phyloP scores from a whole-genome alignment of 345 rosid species.

The Physaria fendleri region DNA sequence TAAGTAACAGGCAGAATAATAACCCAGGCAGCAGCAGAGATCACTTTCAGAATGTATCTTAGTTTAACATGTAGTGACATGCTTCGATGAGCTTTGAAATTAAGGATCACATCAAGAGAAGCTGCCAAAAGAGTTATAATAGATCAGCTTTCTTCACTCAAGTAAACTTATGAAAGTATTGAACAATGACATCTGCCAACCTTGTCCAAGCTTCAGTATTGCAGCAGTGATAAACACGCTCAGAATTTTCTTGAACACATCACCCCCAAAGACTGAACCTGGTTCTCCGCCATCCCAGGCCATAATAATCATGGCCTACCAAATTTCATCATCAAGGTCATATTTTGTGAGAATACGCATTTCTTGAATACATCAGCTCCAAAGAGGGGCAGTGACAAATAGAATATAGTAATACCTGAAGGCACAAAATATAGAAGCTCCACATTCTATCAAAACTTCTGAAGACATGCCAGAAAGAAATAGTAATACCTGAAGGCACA shows the following conservation, averaged over 20 bases:
- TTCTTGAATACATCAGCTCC: not conserved
- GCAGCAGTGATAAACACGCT: slow-evolving; percentile 97
- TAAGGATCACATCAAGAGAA: slow-evolving; percentile 84
- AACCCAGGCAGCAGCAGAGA: slow-evolving; percentile 97
- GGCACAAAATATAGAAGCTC: slow-evolving; percentile 83
- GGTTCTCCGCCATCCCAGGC: slow-evolving; percentile 87
- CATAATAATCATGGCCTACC: slow-evolving; percentile 88
- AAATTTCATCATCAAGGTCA: slow-evolving; percentile 23
- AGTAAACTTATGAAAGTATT: not conserved
- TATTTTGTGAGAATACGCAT: slow-evolving; percentile 11
- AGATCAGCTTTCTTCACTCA: not conserved
- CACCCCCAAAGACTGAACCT: slow-evolving; percentile 43
- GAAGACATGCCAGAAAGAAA: slow-evolving; percentile 87
- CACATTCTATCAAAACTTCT: slow-evolving; percentile 99
- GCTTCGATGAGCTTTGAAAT: slow-evolving; percentile 77
- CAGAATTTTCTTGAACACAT: slow-evolving; percentile 75
- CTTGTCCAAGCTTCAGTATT: slow-evolving; percentile 94
- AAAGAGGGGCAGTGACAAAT: not conserved
- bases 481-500: slow-evolving; percentile 69
- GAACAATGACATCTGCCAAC: slow-evolving; percentile 34
- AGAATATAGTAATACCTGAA: slow-evolving; percentile 52
- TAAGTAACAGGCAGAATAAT: slow-evolving; percentile 86
- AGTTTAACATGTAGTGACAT: slow-evolving; percentile 93
- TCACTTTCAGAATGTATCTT: slow-evolving; percentile 86
- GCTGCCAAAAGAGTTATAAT: slow-evolving; percentile 45